phyloP scores from a whole-genome alignment of 208 protist species.

The Trypanosoma congolense region DNA sequence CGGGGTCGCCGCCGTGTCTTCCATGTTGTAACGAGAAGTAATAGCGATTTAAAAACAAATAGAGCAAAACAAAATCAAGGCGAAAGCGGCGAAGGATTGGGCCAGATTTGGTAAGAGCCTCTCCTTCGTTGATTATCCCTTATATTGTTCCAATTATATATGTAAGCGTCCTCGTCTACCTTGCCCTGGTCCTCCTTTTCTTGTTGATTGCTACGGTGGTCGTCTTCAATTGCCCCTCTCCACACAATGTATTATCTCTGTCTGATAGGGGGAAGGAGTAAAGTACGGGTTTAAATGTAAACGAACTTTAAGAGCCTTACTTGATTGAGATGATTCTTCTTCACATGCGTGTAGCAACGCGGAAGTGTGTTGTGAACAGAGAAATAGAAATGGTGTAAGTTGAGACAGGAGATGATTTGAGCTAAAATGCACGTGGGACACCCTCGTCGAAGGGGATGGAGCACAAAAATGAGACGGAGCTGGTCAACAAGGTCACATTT shows the following conservation, averaged over 20 bases:
- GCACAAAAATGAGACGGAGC: no score
- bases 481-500: no score
- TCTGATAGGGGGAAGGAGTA: neutral
- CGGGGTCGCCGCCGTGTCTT: neutral
- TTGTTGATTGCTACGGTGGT: neutral
- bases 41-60: neutral
- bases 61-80: neutral
- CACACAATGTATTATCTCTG: neutral
- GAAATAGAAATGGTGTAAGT: neutral
- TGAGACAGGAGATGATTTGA: no score
- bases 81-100: neutral
- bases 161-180: neutral
- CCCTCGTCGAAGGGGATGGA: no score
- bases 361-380: neutral
- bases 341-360: neutral
- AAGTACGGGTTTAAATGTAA: neutral
- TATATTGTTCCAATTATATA: neutral
- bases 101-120: neutral
- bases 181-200: neutral
- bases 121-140: neutral
- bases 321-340: neutral
- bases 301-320: neutral
- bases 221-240: no score
- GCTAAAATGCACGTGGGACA: no score
- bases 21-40: neutral